These are phyloP conservation scores for Colletotrichum sp. DNA, from an alignment of 2,329 filamentous ascomycete genomes.

Conservation along the genomic window DNA sequence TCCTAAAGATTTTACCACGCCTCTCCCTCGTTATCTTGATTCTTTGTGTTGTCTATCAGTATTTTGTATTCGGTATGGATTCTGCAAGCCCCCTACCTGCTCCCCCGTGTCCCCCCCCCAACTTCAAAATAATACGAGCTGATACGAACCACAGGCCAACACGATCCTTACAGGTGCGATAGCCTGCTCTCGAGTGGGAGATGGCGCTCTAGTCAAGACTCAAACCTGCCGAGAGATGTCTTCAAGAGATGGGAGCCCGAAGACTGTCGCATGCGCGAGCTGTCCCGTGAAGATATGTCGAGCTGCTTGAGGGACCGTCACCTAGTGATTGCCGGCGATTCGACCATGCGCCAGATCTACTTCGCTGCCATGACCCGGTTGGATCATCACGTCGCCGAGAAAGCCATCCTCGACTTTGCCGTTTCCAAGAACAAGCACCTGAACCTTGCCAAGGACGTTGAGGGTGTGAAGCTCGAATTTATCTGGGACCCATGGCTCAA, in stretches of 20 bases:
- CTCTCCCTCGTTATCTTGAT: conserved; percentile 12
- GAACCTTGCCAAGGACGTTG: conserved; percentile 7
- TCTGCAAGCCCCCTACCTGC: background rate
- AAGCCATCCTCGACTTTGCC: conserved; percentile 17
- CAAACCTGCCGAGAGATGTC: conserved; percentile 22
- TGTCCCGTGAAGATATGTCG: conserved; percentile 55
- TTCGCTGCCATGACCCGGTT: conserved; percentile 46
- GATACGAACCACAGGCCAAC: conserved; percentile 1
- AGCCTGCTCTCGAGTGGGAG: conserved; percentile 55
- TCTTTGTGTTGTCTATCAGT: conserved; percentile 16
- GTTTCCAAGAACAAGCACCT: conserved; percentile 10
- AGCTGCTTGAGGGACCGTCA: conserved; percentile 56
- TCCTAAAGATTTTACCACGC: background rate
- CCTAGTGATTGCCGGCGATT: conserved; percentile 67
- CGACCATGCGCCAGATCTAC: conserved; percentile 63
- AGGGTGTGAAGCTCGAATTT: conserved; percentile 31
- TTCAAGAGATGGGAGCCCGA: conserved; percentile 63
- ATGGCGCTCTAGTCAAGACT: conserved; percentile 45
- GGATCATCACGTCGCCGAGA: conserved; percentile 7
- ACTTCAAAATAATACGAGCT: background rate
- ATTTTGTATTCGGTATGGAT: conserved; percentile 3
- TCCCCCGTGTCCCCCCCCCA: background rate
- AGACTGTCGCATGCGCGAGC: conserved; percentile 64
- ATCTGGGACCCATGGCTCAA: conserved; percentile 70
- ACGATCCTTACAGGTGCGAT: conserved; percentile 59